Base-by-base conservation (phyloP, 305 asterid genomes). In the Solanum hybrid region DNA sequence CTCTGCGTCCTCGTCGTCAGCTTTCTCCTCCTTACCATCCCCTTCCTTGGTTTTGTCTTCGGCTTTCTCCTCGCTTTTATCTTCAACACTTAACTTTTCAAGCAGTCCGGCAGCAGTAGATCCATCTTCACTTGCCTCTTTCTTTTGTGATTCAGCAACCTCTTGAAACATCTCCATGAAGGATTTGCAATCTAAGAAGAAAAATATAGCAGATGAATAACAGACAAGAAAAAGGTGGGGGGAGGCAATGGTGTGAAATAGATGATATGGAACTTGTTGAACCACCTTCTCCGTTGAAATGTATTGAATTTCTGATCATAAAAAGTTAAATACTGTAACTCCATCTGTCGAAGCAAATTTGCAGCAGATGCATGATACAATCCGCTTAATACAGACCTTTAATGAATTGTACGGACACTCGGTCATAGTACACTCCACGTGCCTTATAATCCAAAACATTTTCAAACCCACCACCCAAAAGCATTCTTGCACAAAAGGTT, bases 1-100 rank as follows among this genome's bases (percentile, higher is more conserved):
- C 89, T 88, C 93, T 89, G 87, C 31, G 7, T 40, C 86, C 69
- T 81, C 2, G 86, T 42, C 64, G 14, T 77, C 45, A 13, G 69
- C 26, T 38, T 26, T 81, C 69, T 81, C 86, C 64, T 26, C 36
- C 82, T 40, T 87, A 26, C 5, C 37, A 26, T 86, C 86, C 36
- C 86, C 69, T 81, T 81, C 26, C 86, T 81, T 8, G 24, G 86
- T 81, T 81, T 40, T 81, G 86, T 79, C n/a, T 79, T 79, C 9
- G 0, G 36, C 69, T 38, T 89, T 84, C 77, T 75, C 88, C 38
- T 85, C 77, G 35, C 77, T 51, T 71, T 91, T 88, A 17, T 91
- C 94, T 86, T 91, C 92, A 89, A 93, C 94, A 29, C 91, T 91
- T 85, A 93, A 90, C 89, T 93, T 92, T 87, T 91, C 92, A 51